A percentile compares a stretch with the other conserved stretches of the same genome.
Conservation (phyloP, 768 basidiomycete species). For the Boletus coccyginus region DNA sequence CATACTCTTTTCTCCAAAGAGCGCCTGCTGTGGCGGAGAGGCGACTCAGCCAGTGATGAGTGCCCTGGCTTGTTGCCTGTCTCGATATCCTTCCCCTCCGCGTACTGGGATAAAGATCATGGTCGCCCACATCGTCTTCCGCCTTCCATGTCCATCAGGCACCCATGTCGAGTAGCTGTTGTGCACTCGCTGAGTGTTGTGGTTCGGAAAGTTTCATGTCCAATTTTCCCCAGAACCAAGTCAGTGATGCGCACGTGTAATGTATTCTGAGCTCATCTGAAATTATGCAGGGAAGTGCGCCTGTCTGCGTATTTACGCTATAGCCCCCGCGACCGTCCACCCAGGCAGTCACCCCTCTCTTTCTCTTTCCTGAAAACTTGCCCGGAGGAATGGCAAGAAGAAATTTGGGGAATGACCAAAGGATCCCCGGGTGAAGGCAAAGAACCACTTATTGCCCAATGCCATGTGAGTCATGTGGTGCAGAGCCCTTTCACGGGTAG, state of each 20-base stretch:
- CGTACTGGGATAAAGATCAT: slow-evolving; percentile 22
- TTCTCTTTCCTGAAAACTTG: slow-evolving; percentile 25
- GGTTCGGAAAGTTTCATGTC: slow-evolving; percentile 16
- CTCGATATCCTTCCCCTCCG: slow-evolving; percentile 28
- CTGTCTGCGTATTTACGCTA: slow-evolving; percentile 27
- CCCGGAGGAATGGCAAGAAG: slow-evolving; percentile 35
- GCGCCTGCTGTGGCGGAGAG: slow-evolving; percentile 21
- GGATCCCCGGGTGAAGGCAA: slow-evolving; percentile 1
- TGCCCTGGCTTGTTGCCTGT: slow-evolving; percentile 32
- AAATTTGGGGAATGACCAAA: slow-evolving; percentile 29
- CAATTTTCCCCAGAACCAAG: slow-evolving; percentile 25
- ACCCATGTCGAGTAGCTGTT: slow-evolving; percentile 25
- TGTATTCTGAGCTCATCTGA: neutral
- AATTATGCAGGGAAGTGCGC: slow-evolving; percentile 16
- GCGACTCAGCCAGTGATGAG: slow-evolving; percentile 1
- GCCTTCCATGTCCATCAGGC: slow-evolving; percentile 28
- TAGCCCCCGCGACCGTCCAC: slow-evolving; percentile 31
- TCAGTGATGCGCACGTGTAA: slow-evolving; percentile 7
- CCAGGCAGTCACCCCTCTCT: slow-evolving; percentile 24
- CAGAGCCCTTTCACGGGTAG: neutral
- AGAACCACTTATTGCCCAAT: slow-evolving; percentile 21
- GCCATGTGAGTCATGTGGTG: slow-evolving; percentile 25
- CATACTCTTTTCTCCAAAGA: slow-evolving; percentile 26
- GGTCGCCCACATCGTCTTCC: slow-evolving; percentile 26
- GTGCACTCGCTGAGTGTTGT: slow-evolving; percentile 24